Evolutionary conservation across 345 rosid genomes (phyloP).

Genomic region (Euphorbia pulcherrima): DNA sequence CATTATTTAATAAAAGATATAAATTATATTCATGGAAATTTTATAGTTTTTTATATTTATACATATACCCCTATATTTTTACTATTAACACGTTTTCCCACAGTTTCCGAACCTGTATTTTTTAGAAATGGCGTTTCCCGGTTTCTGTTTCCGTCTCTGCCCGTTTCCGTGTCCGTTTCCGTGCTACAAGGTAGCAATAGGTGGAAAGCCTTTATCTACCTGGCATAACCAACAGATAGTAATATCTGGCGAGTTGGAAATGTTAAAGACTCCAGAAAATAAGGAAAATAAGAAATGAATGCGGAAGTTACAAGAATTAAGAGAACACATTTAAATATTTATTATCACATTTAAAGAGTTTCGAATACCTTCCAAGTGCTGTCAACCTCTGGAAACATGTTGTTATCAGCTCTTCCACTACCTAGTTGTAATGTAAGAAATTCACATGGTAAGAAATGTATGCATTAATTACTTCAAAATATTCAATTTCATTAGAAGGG

Average conservation of each 20-base stretch:
- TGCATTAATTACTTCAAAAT: background rate
- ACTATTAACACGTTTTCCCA: too few relatives aligned
- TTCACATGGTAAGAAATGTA: constrained; percentile 10
- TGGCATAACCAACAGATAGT: background rate
- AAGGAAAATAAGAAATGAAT: background rate
- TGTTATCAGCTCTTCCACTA: constrained; percentile 52
- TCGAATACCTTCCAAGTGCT: constrained; percentile 82
- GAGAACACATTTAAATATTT: background rate
- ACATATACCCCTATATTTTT: too few relatives aligned
- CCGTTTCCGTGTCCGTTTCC: too few relatives aligned
- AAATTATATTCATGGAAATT: too few relatives aligned
- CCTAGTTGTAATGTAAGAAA: constrained; percentile 35
- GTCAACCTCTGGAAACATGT: constrained; percentile 94
- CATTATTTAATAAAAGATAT: too few relatives aligned
- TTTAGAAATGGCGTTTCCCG: too few relatives aligned
- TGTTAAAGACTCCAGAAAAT: background rate
- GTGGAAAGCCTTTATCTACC: background rate
- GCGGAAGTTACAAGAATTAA: background rate
- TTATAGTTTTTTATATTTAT: too few relatives aligned
- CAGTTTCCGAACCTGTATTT: too few relatives aligned
- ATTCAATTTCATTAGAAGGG: background rate
- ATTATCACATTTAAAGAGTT: constrained; percentile 19
- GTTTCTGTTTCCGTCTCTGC: too few relatives aligned
- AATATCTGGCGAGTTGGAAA: background rate
- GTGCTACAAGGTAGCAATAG: too few relatives aligned